Percentiles rank a stretch among this genome's conserved stretches.
These are phyloP conservation scores for Phragmites australis DNA, from an alignment of 176 grass and related monocot species.

Conservation along the genomic window DNA sequence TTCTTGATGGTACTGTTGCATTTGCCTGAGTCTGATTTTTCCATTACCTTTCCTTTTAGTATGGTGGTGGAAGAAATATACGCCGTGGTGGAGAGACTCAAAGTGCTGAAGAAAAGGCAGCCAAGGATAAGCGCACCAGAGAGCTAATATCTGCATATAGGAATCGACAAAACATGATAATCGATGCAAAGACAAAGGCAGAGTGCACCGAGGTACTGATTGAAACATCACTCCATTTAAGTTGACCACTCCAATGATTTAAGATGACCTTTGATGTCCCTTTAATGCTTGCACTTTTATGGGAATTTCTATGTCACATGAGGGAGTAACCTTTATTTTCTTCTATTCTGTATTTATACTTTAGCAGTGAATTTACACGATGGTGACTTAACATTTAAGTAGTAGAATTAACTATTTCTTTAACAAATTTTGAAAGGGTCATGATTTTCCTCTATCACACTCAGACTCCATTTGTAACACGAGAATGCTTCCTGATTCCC, in stretches of 20 bases:
- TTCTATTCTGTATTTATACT: neutral
- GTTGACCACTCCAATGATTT: neutral
- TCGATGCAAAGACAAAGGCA: slow-evolving; percentile 62
- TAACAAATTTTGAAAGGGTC: neutral
- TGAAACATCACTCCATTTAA: slow-evolving; percentile 7
- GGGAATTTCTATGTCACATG: neutral
- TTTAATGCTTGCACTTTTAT: neutral
- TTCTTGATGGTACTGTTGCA: slow-evolving; percentile 3
- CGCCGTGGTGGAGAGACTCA: slow-evolving; percentile 49
- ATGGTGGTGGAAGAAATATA: slow-evolving; percentile 72
- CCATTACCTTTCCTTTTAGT: slow-evolving; percentile 51
- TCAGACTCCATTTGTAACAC: neutral
- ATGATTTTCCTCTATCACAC: slow-evolving; percentile 9
- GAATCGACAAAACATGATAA: slow-evolving; percentile 42
- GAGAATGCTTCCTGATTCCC: neutral
- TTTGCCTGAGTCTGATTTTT: slow-evolving; percentile 22
- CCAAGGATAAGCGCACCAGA: slow-evolving; percentile 57
- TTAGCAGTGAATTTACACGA: neutral
- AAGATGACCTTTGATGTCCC: neutral
- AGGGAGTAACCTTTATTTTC: neutral
- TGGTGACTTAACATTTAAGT: neutral
- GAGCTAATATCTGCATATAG: slow-evolving; percentile 63
- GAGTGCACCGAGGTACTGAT: slow-evolving; percentile 57
- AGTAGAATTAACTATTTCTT: neutral
- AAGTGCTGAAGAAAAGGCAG: slow-evolving; percentile 58